A percentile compares a stretch with the other conserved stretches of the same genome.
phyloP scores from a whole-genome alignment of 495 filamentous ascomycete species.

The Aspergillus haitiensis region DNA sequence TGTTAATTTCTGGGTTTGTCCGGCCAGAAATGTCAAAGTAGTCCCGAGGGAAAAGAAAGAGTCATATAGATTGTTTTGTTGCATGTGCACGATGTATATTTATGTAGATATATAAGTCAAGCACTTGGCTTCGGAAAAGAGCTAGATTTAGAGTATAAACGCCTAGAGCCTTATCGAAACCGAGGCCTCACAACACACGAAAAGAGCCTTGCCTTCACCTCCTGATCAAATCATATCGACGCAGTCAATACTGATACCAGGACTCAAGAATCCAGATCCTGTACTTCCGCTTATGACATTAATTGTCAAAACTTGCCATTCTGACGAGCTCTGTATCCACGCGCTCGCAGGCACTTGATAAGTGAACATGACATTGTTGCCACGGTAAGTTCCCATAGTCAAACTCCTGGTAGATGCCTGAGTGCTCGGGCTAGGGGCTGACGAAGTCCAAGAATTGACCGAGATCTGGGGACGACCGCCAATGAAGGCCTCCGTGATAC shows the following conservation, averaged over 20 bases:
- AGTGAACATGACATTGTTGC: slow-evolving; percentile 13
- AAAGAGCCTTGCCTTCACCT: background rate
- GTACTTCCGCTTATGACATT: slow-evolving; percentile 14
- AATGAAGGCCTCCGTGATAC: slow-evolving; percentile 9
- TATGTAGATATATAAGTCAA: no score
- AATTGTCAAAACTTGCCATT: slow-evolving; percentile 8
- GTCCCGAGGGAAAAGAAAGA: no score
- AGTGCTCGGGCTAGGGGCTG: background rate
- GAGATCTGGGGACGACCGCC: slow-evolving; percentile 14
- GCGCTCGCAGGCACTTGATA: slow-evolving; percentile 4
- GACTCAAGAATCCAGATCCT: slow-evolving; percentile 13
- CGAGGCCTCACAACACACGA: background rate
- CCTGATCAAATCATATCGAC: slow-evolving; percentile 10
- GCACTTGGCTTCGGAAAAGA: no score
- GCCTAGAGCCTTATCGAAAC: no score
- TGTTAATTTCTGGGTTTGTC: no score
- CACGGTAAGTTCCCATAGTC: slow-evolving; percentile 13
- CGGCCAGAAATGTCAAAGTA: no score
- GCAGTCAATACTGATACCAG: slow-evolving; percentile 9
- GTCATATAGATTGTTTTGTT: no score
- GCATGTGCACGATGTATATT: no score
- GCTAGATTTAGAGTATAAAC: no score
- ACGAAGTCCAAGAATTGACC: background rate
- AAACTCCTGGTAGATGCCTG: slow-evolving; percentile 8
- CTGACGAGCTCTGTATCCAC: slow-evolving; percentile 4